phyloP scores from a whole-genome alignment of 2,329 filamentous ascomycete genomes.

The Cladobotryum protrusum region DNA sequence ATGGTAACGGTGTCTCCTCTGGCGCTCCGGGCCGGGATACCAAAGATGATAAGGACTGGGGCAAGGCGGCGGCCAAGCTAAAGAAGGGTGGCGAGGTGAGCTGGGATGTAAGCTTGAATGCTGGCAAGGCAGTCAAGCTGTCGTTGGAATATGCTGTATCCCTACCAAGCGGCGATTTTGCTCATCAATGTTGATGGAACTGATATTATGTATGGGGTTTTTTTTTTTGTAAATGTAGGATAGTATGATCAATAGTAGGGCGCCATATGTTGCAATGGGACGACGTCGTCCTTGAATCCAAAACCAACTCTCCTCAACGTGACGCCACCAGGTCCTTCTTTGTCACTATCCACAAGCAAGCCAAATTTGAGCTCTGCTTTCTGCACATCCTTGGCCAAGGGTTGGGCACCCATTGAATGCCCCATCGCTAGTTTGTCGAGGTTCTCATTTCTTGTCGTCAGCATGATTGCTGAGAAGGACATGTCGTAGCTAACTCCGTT shows the following conservation, averaged over 20 bases:
- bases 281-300: not conserved
- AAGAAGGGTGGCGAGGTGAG: constrained; percentile 52
- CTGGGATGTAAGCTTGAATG: constrained; percentile 54
- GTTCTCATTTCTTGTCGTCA: not conserved
- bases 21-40: constrained; percentile 27
- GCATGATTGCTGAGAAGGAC: not conserved
- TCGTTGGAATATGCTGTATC: constrained; percentile 56
- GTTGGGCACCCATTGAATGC: not conserved
- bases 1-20: constrained; percentile 31
- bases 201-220: not conserved
- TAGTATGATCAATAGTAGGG: not conserved
- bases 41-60: constrained; percentile 40
- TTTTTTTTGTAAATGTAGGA: too few relatives aligned
- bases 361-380: not conserved
- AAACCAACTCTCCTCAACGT: not conserved
- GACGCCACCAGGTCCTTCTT: not conserved
- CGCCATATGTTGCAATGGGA: too few relatives aligned
- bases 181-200: constrained; percentile 17
- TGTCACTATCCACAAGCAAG: not conserved
- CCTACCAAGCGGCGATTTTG: constrained; percentile 44
- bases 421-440: not conserved
- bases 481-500: not conserved
- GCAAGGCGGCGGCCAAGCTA: constrained; percentile 45
- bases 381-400: not conserved
- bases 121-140: constrained; percentile 51